Base-by-base conservation (phyloP, 345 rosid genomes). In the Eucalyptus sp. region DNA sequence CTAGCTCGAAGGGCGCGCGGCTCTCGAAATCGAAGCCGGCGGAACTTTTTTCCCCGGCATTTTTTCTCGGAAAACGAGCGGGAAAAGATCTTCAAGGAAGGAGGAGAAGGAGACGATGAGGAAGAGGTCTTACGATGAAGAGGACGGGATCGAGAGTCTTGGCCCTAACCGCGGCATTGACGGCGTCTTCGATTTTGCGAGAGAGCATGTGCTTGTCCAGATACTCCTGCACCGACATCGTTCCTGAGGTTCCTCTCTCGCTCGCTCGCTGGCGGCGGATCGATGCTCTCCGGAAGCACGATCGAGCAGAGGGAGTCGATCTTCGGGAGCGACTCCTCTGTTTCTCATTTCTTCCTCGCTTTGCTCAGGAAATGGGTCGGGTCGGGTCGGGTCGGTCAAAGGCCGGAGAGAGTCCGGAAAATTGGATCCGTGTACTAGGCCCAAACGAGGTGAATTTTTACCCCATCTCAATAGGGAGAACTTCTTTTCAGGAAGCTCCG, bases 131-230 rank as follows among this genome's bases (percentile, higher is more conserved):
- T 89, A 98, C 99, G 92, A 98, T 98, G 96, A 97, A 97, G 90
- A 97, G 98, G 86, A 98, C 96, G 88, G 99, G 99, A 95, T 97
- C 99, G 88, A 96, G 79, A 92, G 97, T 92, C 94, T 97, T 97
- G 86, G 98, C 98, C 91, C 98, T 93, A 88, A 98, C 99, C 89
- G 99, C 97, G 86, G 99, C 99, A 93, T 97, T 97, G 89, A 97
- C 99, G 92, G 99, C 99, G 90, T 97, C 99, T 91, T 98, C 99
- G 87, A 98, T 98, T 93, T 94, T 98, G 89, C 99, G 97, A 64
- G 98, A 97, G 88, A 96, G 99, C 94, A 92, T 56, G 91, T 98
- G 97, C 95, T 95, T 95, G 93, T 97, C 98, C 86, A 97, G 93
- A 89, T 97, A 97, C 92, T 98, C 99, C 89, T 96, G 99, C 88